Evolutionary conservation across 1,284 basidiomycete species (phyloP).

Genomic region (Ganoderma boninense): DNA sequence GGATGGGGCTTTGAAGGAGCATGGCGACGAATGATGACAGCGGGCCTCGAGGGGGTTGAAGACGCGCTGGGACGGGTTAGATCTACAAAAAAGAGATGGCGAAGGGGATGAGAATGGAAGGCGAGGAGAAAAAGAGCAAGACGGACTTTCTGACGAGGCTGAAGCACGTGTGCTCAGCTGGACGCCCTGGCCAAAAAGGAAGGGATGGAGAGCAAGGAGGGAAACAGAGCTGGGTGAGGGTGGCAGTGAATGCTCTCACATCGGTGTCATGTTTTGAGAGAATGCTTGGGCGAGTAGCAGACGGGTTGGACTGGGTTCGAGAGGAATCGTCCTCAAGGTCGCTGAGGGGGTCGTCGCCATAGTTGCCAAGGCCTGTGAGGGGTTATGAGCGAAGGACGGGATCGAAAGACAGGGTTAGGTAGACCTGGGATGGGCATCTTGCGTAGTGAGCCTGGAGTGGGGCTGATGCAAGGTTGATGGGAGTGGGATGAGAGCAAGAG

Average conservation of each 20-base stretch:
- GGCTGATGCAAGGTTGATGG: not conserved
- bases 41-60: constrained; percentile 46
- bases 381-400: not conserved
- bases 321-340: constrained; percentile 55
- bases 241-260: constrained; percentile 69
- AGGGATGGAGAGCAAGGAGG: constrained; percentile 71
- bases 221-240: constrained; percentile 57
- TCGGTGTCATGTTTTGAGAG: constrained; percentile 33
- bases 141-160: constrained; percentile 58
- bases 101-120: not conserved
- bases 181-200: constrained; percentile 72
- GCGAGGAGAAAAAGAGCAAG: not conserved
- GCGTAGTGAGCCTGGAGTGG: not conserved
- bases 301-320: constrained; percentile 13
- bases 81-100: not conserved
- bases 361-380: constrained; percentile 64
- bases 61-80: not conserved
- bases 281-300: constrained; percentile 39
- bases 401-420: too few relatives aligned
- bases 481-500: not conserved
- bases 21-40: constrained; percentile 67
- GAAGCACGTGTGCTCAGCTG: constrained; percentile 52
- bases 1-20: constrained; percentile 55
- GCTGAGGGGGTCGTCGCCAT: constrained; percentile 70
- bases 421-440: constrained; percentile 25